Evolutionary conservation across 2,329 filamentous ascomycete species (phyloP).

Genomic region (Aspergillus latus): DNA sequence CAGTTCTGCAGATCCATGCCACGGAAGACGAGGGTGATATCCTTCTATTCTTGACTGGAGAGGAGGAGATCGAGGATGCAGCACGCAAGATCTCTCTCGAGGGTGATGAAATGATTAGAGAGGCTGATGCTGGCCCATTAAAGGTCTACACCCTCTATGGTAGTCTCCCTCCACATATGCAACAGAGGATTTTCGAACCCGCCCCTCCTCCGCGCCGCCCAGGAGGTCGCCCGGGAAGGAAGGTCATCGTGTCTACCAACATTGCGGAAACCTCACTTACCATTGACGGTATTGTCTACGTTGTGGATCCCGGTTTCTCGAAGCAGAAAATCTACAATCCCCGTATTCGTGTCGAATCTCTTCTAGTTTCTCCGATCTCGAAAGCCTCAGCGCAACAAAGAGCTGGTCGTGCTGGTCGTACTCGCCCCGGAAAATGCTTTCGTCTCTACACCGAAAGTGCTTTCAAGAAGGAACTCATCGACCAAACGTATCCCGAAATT

Average conservation of each 20-base stretch:
- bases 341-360: slow-evolving; percentile 89
- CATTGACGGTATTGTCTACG: slow-evolving; percentile 98
- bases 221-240: slow-evolving; percentile 84
- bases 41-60: slow-evolving; percentile 90
- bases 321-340: slow-evolving; percentile 99
- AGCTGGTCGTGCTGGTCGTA: slow-evolving; percentile 98
- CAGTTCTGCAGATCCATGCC: slow-evolving; percentile 94
- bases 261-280: slow-evolving; percentile 97
- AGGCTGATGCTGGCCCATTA: slow-evolving; percentile 87
- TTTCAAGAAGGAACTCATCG: slow-evolving; percentile 97
- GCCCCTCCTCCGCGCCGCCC: slow-evolving; percentile 71
- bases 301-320: slow-evolving; percentile 98
- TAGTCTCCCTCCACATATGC: slow-evolving; percentile 84
- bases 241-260: slow-evolving; percentile 92
- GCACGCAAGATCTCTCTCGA: slow-evolving; percentile 89
- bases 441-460: slow-evolving; percentile 91
- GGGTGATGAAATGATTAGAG: slow-evolving; percentile 84
- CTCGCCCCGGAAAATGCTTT: slow-evolving; percentile 97
- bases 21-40: slow-evolving; percentile 91
- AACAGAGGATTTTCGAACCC: slow-evolving; percentile 92
- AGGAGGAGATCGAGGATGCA: slow-evolving; percentile 98
- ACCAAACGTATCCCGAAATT: slow-evolving; percentile 96
- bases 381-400: slow-evolving; percentile 96
- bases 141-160: slow-evolving; percentile 93
- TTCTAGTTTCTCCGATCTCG: slow-evolving; percentile 96